phyloP scores from a whole-genome alignment of 331 rosid species.

The Quercus lobata region DNA sequence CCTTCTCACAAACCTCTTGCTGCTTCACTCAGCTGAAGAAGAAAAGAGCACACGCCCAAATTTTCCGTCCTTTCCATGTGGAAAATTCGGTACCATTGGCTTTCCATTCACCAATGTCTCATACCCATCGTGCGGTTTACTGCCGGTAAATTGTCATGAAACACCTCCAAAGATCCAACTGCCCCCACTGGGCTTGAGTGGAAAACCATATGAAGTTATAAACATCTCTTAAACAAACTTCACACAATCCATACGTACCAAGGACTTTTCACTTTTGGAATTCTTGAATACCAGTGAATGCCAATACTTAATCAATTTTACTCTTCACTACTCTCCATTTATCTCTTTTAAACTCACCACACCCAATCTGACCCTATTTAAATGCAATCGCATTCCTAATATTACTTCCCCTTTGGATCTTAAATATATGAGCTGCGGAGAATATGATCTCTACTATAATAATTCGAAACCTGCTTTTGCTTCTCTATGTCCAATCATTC shows the following conservation, averaged over 20 bases:
- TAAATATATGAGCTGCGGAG: too few species aligned
- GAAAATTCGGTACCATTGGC: not conserved
- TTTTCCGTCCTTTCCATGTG: conserved; percentile 23
- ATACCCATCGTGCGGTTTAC: conserved; percentile 1
- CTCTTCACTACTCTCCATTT: conserved; percentile 14
- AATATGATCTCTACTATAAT: too few species aligned
- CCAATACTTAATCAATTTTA: not conserved
- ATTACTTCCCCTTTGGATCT: too few species aligned
- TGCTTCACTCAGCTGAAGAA: not conserved
- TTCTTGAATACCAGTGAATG: not conserved
- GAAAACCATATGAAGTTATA: not conserved
- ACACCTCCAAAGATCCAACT: not conserved
- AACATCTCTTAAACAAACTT: fast-evolving
- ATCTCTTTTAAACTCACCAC: not conserved
- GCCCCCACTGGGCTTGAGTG: not conserved
- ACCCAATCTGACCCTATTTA: not conserved
- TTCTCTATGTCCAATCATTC: too few species aligned
- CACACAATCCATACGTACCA: not conserved
- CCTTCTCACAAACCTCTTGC: not conserved
- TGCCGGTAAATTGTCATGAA: conserved; percentile 8
- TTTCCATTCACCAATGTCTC: conserved; percentile 15
- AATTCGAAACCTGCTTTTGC: too few species aligned
- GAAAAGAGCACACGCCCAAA: not conserved
- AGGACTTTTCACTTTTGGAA: fast-evolving
- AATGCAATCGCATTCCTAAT: conserved; percentile 6